Conservation (phyloP, 495 filamentous ascomycete genomes). For the Aspergillus funiculosus region DNA sequence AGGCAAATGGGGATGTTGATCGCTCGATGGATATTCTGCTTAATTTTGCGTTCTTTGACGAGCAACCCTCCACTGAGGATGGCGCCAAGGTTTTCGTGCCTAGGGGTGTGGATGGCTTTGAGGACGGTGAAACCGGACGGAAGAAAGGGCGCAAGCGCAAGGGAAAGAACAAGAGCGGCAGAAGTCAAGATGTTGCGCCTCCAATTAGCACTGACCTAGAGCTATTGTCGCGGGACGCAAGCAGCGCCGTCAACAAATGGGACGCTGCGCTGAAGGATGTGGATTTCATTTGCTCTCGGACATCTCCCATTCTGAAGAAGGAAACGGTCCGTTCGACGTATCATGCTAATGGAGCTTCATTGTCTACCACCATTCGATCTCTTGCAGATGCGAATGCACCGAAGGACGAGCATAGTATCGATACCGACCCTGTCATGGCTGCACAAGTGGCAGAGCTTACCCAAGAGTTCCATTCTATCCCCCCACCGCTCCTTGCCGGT, state of each 20-base stretch:
- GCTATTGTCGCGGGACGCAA: constrained; percentile 11
- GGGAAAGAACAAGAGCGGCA: constrained; percentile 20
- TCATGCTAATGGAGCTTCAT: constrained; percentile 54
- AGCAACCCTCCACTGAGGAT: constrained; percentile 35
- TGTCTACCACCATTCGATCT: constrained; percentile 49
- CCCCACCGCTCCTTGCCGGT: constrained; percentile 38
- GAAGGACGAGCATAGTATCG: constrained; percentile 27
- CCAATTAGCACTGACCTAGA: constrained; percentile 7
- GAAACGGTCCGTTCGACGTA: constrained; percentile 55
- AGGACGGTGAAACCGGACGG: constrained; percentile 32
- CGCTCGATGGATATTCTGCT: constrained; percentile 76
- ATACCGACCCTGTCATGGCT: constrained; percentile 40
- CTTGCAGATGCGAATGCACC: constrained; percentile 38
- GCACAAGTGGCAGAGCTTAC: constrained; percentile 49
- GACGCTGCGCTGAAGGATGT: constrained; percentile 49
- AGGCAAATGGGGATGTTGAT: constrained; percentile 55
- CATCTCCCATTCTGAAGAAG: constrained; percentile 37
- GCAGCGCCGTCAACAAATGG: constrained; percentile 46
- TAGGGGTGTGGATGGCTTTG: constrained; percentile 79
- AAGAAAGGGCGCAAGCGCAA: constrained; percentile 45
- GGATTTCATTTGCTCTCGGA: constrained; percentile 52
- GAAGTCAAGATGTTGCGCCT: constrained; percentile 15
- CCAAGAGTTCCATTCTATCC: constrained; percentile 47
- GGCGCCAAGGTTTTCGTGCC: constrained; percentile 41
- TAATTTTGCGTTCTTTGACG: constrained; percentile 65